Conservation (phyloP, 352 stramenopile species). For the Globisporangium spiculum region DNA sequence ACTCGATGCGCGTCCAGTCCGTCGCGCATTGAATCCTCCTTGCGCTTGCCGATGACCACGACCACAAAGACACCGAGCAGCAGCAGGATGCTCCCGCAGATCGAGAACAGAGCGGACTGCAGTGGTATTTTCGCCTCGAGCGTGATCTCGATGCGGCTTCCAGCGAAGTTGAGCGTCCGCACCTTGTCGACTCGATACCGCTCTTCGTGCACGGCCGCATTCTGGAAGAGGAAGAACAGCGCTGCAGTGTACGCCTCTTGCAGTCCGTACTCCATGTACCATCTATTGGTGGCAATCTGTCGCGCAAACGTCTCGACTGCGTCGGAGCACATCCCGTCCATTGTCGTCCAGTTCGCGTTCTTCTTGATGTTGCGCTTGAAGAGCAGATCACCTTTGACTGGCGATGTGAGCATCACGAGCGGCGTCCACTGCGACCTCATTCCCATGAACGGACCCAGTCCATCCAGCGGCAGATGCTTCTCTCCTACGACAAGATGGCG, state of each 20-base stretch:
- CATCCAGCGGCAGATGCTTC: slow-evolving; percentile 28
- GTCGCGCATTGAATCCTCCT: slow-evolving; percentile 21
- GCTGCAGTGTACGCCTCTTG: slow-evolving; percentile 49
- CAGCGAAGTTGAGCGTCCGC: slow-evolving; percentile 33
- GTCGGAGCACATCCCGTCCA: slow-evolving; percentile 33
- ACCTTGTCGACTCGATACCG: slow-evolving; percentile 18
- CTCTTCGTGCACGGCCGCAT: slow-evolving; percentile 35
- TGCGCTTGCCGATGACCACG: slow-evolving; percentile 18
- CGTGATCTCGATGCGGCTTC: slow-evolving; percentile 27
- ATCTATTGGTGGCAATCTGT: slow-evolving; percentile 39
- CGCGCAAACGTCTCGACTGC: slow-evolving; percentile 34
- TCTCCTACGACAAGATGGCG: slow-evolving; percentile 38
- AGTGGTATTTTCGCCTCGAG: slow-evolving; percentile 37
- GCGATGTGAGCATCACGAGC: slow-evolving; percentile 33
- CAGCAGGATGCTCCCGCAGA: slow-evolving; percentile 22
- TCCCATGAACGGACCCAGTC: slow-evolving; percentile 36
- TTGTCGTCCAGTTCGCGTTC: slow-evolving; percentile 23
- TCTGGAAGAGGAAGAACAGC: slow-evolving; percentile 59
- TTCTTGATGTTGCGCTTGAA: slow-evolving; percentile 28
- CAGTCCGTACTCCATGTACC: slow-evolving; percentile 39
- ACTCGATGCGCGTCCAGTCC: slow-evolving; percentile 32
- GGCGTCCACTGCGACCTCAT: slow-evolving; percentile 37
- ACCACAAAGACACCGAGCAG: slow-evolving; percentile 18
- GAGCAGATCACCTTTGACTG: slow-evolving; percentile 34
- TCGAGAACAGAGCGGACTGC: slow-evolving; percentile 30